Evolutionary conservation across 805 yeast species (phyloP).

Genomic region (Starmerella vaccinii): DNA sequence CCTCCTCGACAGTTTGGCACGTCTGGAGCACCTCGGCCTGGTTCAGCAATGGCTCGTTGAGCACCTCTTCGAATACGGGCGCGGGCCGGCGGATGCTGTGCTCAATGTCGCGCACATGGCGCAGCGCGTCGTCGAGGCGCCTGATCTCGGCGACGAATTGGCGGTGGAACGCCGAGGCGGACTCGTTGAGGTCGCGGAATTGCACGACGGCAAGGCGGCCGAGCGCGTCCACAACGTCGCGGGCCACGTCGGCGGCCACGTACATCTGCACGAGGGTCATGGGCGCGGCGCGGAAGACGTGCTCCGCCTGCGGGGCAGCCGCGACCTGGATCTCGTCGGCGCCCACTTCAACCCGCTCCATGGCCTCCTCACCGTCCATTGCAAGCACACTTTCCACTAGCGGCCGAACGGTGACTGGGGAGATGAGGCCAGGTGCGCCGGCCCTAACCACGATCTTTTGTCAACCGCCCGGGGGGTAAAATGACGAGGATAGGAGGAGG

Average conservation of each 20-base stretch:
- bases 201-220: constrained; percentile 81
- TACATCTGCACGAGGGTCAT: constrained; percentile 90
- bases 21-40: constrained; percentile 63
- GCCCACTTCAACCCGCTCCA: not conserved
- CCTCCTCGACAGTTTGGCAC: constrained; percentile 46
- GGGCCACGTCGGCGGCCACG: constrained; percentile 76
- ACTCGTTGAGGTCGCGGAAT: constrained; percentile 74
- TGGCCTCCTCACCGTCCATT: constrained; percentile 6
- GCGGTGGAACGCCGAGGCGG: constrained; percentile 73
- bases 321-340: not conserved
- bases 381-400: not conserved
- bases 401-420: not conserved
- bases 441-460: constrained; percentile 1
- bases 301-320: constrained; percentile 15
- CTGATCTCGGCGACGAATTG: constrained; percentile 80
- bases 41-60: constrained; percentile 18
- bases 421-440: not conserved
- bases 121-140: constrained; percentile 60
- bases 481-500: too few species aligned
- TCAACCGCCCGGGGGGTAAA: not conserved
- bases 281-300: constrained; percentile 68
- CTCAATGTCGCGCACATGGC: constrained; percentile 27
- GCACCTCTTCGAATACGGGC: constrained; percentile 2
- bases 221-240: constrained; percentile 69
- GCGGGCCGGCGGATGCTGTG: not conserved